phyloP scores from a whole-genome alignment of 108 stramenopile species.

The Skeletonema tropicum region DNA sequence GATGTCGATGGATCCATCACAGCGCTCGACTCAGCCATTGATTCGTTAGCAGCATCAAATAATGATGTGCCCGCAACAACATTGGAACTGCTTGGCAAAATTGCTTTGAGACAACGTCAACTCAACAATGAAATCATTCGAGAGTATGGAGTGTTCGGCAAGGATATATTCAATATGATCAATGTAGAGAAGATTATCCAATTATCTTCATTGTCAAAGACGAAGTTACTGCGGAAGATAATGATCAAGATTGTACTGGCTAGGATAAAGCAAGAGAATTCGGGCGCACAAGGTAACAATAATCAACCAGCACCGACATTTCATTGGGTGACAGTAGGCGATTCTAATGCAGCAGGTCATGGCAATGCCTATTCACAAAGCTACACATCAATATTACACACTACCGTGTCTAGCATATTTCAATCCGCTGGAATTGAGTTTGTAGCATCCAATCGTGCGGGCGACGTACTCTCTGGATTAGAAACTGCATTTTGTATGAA shows the following conservation, averaged over 20 bases:
- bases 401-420: conserved; percentile 25
- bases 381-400: conserved; percentile 37
- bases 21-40: background rate
- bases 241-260: conserved; percentile 35
- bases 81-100: conserved; percentile 20
- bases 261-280: conserved; percentile 7
- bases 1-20: background rate
- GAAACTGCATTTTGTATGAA: conserved; percentile 38
- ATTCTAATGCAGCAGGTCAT: conserved; percentile 35
- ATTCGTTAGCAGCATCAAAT: background rate
- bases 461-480: conserved; percentile 22
- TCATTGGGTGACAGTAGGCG: conserved; percentile 34
- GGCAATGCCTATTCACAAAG: conserved; percentile 35
- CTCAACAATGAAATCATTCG: conserved; percentile 3
- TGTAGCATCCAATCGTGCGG: conserved; percentile 27
- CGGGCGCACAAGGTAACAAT: background rate
- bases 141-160: conserved; percentile 21
- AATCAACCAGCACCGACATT: conserved; percentile 10
- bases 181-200: conserved; percentile 21
- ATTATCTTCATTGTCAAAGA: conserved; percentile 15
- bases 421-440: conserved; percentile 22
- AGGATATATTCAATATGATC: conserved; percentile 8
- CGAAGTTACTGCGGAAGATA: conserved; percentile 26
- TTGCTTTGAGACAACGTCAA: conserved; percentile 7
- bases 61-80: conserved; percentile 13